These are phyloP conservation scores for Leptomonas pyrrhocoris DNA, from an alignment of 208 protist genomes.

Conservation along the genomic window DNA sequence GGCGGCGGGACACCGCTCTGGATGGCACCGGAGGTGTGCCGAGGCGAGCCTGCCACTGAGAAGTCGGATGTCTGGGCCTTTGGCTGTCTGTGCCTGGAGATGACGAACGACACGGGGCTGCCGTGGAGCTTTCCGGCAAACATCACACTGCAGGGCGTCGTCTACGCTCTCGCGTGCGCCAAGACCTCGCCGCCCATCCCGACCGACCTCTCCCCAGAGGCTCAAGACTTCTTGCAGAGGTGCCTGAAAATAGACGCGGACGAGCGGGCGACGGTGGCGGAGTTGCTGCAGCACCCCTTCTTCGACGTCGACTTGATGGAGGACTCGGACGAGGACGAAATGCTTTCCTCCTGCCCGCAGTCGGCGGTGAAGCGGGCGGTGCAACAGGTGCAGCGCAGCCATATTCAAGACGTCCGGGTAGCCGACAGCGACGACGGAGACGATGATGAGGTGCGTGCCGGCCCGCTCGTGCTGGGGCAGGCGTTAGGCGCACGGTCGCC, in stretches of 20 bases:
- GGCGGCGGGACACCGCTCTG: conserved; percentile 74
- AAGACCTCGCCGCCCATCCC: conserved; percentile 66
- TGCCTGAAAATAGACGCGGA: conserved; percentile 70
- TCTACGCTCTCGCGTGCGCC: conserved; percentile 70
- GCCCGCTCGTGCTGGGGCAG: neutral
- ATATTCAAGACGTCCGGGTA: neutral
- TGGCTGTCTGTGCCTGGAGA: conserved; percentile 85
- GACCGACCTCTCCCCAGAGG: conserved; percentile 45
- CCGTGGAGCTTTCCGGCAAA: conserved; percentile 66
- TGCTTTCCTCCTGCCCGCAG: conserved; percentile 45
- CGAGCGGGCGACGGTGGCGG: conserved; percentile 53
- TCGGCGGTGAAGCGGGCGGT: conserved; percentile 43
- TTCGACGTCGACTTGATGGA: conserved; percentile 56
- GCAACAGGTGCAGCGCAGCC: conserved; percentile 22
- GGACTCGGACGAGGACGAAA: conserved; percentile 47
- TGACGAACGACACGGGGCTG: conserved; percentile 70
- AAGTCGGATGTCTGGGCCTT: conserved; percentile 87
- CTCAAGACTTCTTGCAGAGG: conserved; percentile 67
- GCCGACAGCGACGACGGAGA: neutral
- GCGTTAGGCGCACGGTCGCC: neutral
- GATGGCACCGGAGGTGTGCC: conserved; percentile 90
- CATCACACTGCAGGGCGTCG: conserved; percentile 61
- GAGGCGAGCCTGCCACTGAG: conserved; percentile 54
- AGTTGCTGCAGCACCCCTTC: conserved; percentile 82
- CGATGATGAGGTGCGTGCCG: neutral